phyloP scores from a whole-genome alignment of 2,329 filamentous ascomycete species.

The Paecilomyces variotii region DNA sequence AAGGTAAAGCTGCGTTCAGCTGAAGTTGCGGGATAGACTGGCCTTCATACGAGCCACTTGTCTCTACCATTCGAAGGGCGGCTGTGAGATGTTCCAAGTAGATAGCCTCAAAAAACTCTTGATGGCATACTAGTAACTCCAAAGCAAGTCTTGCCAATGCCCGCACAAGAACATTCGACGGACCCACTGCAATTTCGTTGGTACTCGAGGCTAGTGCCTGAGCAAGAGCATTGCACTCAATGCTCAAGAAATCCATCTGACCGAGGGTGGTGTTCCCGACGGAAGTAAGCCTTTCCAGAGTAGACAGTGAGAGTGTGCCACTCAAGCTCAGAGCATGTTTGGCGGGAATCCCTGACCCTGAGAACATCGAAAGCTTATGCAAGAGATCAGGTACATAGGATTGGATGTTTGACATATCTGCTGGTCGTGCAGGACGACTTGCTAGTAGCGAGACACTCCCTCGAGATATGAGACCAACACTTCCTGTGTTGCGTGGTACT shows the following conservation, averaged over 20 bases:
- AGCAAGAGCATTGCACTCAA: conserved; percentile 56
- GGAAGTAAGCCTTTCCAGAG: conserved; percentile 49
- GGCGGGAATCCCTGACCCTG: conserved; percentile 21
- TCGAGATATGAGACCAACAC: conserved; percentile 10
- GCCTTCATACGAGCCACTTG: conserved; percentile 11
- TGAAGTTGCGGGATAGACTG: conserved; percentile 8
- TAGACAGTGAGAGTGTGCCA: conserved; percentile 41
- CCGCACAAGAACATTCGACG: conserved; percentile 42
- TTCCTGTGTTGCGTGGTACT: background rate
- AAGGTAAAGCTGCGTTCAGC: conserved; percentile 13
- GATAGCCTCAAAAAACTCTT: conserved; percentile 23
- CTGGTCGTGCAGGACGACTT: conserved; percentile 26
- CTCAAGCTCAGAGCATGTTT: conserved; percentile 39
- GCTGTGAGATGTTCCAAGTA: conserved; percentile 17
- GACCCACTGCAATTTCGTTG: conserved; percentile 43
- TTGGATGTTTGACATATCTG: conserved; percentile 24
- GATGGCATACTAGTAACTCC: conserved; percentile 28
- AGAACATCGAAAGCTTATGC: conserved; percentile 28
- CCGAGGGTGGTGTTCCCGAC: conserved; percentile 49
- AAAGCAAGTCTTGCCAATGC: conserved; percentile 34
- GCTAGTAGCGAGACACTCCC: conserved; percentile 29
- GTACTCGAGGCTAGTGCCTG: conserved; percentile 47
- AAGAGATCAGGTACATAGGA: conserved; percentile 27
- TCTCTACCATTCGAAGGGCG: conserved; percentile 17
- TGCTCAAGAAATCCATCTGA: conserved; percentile 56